Base-by-base conservation (phyloP, 2,329 filamentous ascomycete genomes). In the Hypocrella siamensis region DNA sequence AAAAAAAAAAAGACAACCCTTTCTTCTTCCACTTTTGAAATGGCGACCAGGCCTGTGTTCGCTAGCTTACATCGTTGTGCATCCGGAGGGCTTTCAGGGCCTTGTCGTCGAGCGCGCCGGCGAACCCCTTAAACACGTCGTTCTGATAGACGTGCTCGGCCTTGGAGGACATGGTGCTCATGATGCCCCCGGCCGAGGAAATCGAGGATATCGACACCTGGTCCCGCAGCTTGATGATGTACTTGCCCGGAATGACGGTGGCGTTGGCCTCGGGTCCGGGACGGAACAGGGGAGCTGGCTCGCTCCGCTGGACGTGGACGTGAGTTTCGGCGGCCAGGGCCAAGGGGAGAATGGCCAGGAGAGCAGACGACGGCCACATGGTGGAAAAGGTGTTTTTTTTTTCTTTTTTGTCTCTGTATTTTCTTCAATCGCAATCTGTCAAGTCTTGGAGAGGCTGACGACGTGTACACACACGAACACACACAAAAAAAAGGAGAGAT, bases 221-320 rank as follows among this genome's bases (percentile, higher is more conserved):
- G 24, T 38, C 35, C 29, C 41, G 42, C 32, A 46, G 42, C 32
- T 45, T 47, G 37, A 49, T 44, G 35, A 49, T 49, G 36, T 47
- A 49, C 37, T 43, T 46, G 38, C 38, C 35, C 8, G 40, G 29
- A 7, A 48, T 40, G 31, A 44, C 32, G 27, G 29, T 11, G 9
- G 22, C 19, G 21, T 11, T 25, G n/a, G 10, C 30, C 19, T 31
- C 34, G 9, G 43, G 40, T 14, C 31, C 34, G 9, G 43, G 40
- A 15, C 27, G 31, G 32, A 43, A 30, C 5, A 49, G 35, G 16
- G 47, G 45, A 9, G 46, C 46, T 8, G 40, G 43, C 31, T 41
- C 40, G 16, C 34, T 33, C 17, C 46, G 46, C 30, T 42, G 37
- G 16, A 28, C 18, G 17, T 33, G 15, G 4, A 41, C 37, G 4